Conservation (phyloP, 176 grass and related monocot species). For the Cenchrus fungigraminus region DNA sequence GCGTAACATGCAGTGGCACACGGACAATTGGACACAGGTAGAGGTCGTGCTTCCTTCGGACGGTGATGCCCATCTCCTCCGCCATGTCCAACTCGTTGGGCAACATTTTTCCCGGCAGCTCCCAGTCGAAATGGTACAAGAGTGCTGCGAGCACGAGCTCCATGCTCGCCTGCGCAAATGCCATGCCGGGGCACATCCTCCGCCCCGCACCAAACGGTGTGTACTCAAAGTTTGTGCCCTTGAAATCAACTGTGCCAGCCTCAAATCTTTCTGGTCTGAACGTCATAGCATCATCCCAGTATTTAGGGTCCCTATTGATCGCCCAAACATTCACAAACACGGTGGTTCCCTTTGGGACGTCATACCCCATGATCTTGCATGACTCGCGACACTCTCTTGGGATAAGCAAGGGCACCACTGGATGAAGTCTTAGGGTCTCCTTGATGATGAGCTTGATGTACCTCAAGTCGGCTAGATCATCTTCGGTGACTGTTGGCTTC, state of each 20-base stretch:
- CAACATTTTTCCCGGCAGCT: not conserved
- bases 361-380: slow-evolving; percentile 24
- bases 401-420: not conserved
- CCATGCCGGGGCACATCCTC: slow-evolving; percentile 11
- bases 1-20: not conserved
- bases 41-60: too few species aligned
- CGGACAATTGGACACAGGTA: not conserved
- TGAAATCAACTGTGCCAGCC: not conserved
- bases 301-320: not conserved
- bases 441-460: slow-evolving; percentile 36
- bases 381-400: not conserved
- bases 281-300: not conserved
- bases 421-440: slow-evolving; percentile 25
- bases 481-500: not conserved
- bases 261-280: slow-evolving; percentile 26
- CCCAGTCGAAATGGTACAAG: slow-evolving; percentile 37
- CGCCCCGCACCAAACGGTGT: slow-evolving; percentile 5
- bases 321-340: slow-evolving; percentile 4
- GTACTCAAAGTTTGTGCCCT: slow-evolving; percentile 13
- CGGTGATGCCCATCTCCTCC: too few species aligned
- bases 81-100: not conserved
- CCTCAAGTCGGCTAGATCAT: not conserved
- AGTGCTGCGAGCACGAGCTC: not conserved
- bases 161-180: not conserved
- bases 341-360: not conserved